Evolutionary conservation across 2,329 filamentous ascomycete species (phyloP), one percentile per base, ranked within the genome.

Genomic region (Epichloe glyceriae): DNA sequence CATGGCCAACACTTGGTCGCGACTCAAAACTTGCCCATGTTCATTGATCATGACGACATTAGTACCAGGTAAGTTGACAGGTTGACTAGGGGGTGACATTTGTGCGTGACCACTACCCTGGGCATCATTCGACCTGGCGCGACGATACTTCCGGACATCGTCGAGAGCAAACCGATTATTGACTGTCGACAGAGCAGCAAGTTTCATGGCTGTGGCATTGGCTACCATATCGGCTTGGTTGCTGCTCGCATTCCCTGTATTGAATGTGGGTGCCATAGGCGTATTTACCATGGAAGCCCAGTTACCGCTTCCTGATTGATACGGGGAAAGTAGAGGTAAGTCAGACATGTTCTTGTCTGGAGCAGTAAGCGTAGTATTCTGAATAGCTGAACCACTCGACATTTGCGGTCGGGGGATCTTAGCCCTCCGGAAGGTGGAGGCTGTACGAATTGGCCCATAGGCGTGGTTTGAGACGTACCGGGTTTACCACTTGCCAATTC

Each of bases 271-370:
- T 5, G 91, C 87, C 86, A 97, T 94, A 2, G 93, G 93, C 2
- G 93, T 98, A 70, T 95, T 97, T 56, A 94, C 84, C 86, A 96
- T 95, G 8, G 93, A 97, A 22, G 93, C 93, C 93, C 93, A 98
- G 73, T 93, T 97, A 51, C 88, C 88, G 64, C 88, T 88, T 49
- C 84, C 79, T 37, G 84, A 75, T 54, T 79, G 82, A 55, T 84
- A 91, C 0, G 93, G 93, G 17, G 93, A 97, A 52, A 98, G 74
- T 55, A 95, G 70, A 3, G 90, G 88, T 61, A 95, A 75, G 51
- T 91, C 88, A n/a, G 71, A 65, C 11, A 70, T 70, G 48, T 80
- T 76, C 57, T 80, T 82, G 47, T 94, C 86, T 3, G 67, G 67
- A 2, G 85, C 80, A 54, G 78, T 85, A 37, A 95, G 75, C 0